Base-by-base conservation (phyloP, 2,329 filamentous ascomycete species). In the Chrysoporthe puriensis region DNA sequence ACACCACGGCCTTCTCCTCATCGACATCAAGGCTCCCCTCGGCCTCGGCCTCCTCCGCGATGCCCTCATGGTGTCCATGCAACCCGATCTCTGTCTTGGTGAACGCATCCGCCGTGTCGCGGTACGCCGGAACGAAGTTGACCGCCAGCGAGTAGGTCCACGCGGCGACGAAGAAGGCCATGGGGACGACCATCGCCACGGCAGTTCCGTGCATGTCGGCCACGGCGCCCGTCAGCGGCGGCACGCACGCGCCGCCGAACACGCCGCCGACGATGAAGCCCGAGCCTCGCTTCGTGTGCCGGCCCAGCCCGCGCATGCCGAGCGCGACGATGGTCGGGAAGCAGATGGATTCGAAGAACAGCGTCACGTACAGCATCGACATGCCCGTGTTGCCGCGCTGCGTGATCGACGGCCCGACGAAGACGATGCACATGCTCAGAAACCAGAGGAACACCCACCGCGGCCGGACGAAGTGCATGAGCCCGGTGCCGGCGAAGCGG, bases 271-370 rank as follows among this genome's bases (percentile, higher is more conserved):
- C 85, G 67, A 92, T 88, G 76, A 87, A 91, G 4, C 91, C 91
- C 2, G 88, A 89, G 1, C 91, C 92, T 69, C 91, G 86, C 82
- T 94, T 94, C 46, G 90, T 92, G 79, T 95, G 90, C 21, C 88
- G 86, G 6, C 92, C 92, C 1, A 94, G 83, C 2, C 91, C 91
- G 32, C 90, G 86, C 82, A 93, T 92, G 9, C 90, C 90, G 2
- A 94, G 83, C 0, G 91, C 91, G 42, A 95, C 88, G 73, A 95
- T 93, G 21, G 91, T 94, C 0, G 92, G 91, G 82, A 94, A 95
- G 77, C 90, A 91, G 74, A 93, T 91, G 4, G 87, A 90, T 78
- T 93, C 92, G 78, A 94, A 94, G 81, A 94, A 93, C 34, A 94
- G 83, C 7, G 90, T 87, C 11, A 91, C 70, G 77, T 88, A 91